Conservation (phyloP, 73 alveolate species). For the Uronychia setigera region DNA sequence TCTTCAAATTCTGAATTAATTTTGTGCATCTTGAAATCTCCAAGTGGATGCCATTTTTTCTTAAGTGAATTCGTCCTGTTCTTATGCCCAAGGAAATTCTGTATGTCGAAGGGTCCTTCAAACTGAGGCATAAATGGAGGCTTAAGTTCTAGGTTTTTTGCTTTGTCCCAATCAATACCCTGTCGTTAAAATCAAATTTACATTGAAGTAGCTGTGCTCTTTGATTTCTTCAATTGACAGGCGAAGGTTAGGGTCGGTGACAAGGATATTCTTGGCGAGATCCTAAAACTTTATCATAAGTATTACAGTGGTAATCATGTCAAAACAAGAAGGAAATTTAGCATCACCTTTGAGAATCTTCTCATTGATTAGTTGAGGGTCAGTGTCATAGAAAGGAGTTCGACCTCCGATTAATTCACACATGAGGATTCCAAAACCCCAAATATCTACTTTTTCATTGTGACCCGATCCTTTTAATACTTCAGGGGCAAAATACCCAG, state of each 20-base stretch:
- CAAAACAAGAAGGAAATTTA: conserved; percentile 48
- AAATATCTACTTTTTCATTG: conserved; percentile 22
- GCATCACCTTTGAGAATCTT: conserved; percentile 34
- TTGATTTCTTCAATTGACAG: conserved; percentile 40
- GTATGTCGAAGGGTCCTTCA: background rate
- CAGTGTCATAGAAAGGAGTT: conserved; percentile 42
- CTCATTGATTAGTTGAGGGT: conserved; percentile 38
- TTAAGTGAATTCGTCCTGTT: no score
- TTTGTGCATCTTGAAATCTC: no score
- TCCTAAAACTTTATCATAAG: conserved; percentile 9
- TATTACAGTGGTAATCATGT: conserved; percentile 5
- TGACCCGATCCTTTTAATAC: conserved; percentile 19
- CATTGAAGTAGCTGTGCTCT: conserved; percentile 43
- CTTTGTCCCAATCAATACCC: background rate
- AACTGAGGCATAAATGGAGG: background rate
- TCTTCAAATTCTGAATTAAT: no score
- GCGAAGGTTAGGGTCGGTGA: conserved; percentile 52
- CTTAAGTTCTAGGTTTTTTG: background rate
- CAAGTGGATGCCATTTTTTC: no score
- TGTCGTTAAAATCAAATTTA: background rate
- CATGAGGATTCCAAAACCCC: conserved; percentile 49
- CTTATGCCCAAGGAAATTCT: no score
- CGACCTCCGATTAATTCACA: conserved; percentile 58
- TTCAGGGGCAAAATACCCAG: conserved; percentile 80
- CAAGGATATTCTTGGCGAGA: conserved; percentile 50